Conservation (phyloP, 2,329 filamentous ascomycete species). For the Rutstroemia sp. region DNA sequence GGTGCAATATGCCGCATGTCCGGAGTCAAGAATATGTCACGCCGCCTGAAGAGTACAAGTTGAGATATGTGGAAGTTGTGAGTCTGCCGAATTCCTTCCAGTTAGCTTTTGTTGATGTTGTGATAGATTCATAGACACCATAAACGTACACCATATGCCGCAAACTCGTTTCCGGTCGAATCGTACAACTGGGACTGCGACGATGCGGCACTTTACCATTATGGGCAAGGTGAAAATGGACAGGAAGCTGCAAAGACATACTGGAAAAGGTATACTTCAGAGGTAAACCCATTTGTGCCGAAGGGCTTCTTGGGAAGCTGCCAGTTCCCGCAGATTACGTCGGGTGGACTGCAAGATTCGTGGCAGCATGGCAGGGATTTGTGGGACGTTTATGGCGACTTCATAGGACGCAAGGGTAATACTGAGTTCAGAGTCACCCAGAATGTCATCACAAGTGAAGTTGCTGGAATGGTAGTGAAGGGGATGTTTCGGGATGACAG, state of each 20-base stretch:
- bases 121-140: slow-evolving; percentile 70
- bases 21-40: slow-evolving; percentile 55
- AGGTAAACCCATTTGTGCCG: slow-evolving; percentile 59
- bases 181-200: slow-evolving; percentile 66
- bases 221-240: slow-evolving; percentile 48
- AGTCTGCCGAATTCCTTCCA: slow-evolving; percentile 23
- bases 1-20: slow-evolving; percentile 75
- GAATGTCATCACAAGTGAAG: slow-evolving; percentile 76
- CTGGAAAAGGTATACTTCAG: slow-evolving; percentile 56
- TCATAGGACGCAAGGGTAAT: slow-evolving; percentile 43
- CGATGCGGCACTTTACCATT: slow-evolving; percentile 63
- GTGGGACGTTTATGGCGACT: slow-evolving; percentile 65
- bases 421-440: slow-evolving; percentile 68
- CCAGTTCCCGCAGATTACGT: slow-evolving; percentile 75
- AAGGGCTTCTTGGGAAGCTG: slow-evolving; percentile 66
- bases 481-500: slow-evolving; percentile 54
- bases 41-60: slow-evolving; percentile 46
- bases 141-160: slow-evolving; percentile 73
- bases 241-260: slow-evolving; percentile 49
- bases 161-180: slow-evolving; percentile 70
- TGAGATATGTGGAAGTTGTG: slow-evolving; percentile 71
- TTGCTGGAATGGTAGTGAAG: slow-evolving; percentile 65
- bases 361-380: slow-evolving; percentile 71
- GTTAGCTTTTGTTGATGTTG: not conserved
- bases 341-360: slow-evolving; percentile 63